Evolutionary conservation across 805 yeast genomes (phyloP).

Genomic region (Lipomyces starkeyi): DNA sequence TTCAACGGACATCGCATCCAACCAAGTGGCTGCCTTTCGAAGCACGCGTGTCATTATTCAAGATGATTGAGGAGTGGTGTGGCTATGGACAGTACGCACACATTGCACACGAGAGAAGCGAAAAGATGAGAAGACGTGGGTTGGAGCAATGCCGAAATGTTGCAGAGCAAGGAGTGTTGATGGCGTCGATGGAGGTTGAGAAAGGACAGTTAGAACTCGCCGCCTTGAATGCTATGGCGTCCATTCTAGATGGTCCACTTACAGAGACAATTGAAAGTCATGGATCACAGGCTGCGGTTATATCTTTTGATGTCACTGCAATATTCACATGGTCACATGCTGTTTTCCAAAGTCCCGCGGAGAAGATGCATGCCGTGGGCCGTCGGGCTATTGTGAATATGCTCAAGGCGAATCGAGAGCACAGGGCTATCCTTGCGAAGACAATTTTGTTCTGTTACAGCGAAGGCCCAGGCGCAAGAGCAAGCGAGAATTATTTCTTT

Average conservation of each 20-base stretch:
- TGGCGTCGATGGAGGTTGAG: slow-evolving; percentile 82
- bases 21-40: slow-evolving; percentile 78
- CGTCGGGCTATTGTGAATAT: slow-evolving; percentile 72
- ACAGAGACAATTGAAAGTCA: slow-evolving; percentile 48
- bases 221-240: slow-evolving; percentile 83
- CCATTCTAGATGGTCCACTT: slow-evolving; percentile 72
- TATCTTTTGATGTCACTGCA: slow-evolving; percentile 73
- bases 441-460: slow-evolving; percentile 76
- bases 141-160: slow-evolving; percentile 50
- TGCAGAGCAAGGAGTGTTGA: slow-evolving; percentile 49
- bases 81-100: slow-evolving; percentile 75
- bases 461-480: slow-evolving; percentile 55
- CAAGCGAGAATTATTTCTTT: slow-evolving; percentile 71
- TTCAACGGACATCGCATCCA: slow-evolving; percentile 46
- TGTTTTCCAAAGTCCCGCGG: slow-evolving; percentile 60
- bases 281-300: slow-evolving; percentile 55
- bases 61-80: slow-evolving; percentile 91
- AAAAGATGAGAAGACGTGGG: slow-evolving; percentile 55
- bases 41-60: slow-evolving; percentile 81
- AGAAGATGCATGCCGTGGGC: slow-evolving; percentile 68
- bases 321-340: slow-evolving; percentile 83
- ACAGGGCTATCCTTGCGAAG: slow-evolving; percentile 58
- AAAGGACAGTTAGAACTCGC: slow-evolving; percentile 70
- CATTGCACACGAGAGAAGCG: slow-evolving; percentile 70
- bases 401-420: slow-evolving; percentile 62